Percentiles rank a stretch among this genome's conserved stretches.
Evolutionary conservation across 108 stramenopile genomes (phyloP).

Genomic region (Fragilaria radians): DNA sequence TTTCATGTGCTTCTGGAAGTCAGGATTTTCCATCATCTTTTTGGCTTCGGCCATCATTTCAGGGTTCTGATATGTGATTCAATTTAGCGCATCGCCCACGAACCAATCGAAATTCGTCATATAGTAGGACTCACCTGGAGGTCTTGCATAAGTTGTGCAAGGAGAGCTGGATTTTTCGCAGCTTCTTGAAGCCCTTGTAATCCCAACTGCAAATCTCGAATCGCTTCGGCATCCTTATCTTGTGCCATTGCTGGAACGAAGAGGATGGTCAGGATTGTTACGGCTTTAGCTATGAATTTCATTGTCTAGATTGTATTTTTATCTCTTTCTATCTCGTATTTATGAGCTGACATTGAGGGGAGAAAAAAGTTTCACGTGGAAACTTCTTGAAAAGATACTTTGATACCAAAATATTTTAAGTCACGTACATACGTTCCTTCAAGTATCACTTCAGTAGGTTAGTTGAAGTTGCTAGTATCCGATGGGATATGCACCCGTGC

Average conservation of each 20-base stretch:
- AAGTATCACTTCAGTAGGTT: no score
- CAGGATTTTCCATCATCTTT: constrained; percentile 83
- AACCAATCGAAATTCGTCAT: constrained; percentile 1
- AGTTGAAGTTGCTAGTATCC: no score
- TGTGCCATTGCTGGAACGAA: constrained; percentile 15
- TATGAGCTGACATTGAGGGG: background rate
- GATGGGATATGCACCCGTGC: no score
- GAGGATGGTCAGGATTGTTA: constrained; percentile 22
- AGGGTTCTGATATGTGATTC: constrained; percentile 49
- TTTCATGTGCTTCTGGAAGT: constrained; percentile 88
- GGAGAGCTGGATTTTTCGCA: constrained; percentile 68
- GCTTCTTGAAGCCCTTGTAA: constrained; percentile 85
- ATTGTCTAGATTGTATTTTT: background rate
- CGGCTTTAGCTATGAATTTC: constrained; percentile 33
- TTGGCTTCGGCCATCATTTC: constrained; percentile 85
- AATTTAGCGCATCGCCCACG: background rate
- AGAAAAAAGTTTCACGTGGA: background rate
- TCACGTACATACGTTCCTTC: no score
- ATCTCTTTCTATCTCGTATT: background rate
- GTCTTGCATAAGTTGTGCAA: constrained; percentile 87
- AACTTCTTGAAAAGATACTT: no score
- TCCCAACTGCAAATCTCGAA: constrained; percentile 61
- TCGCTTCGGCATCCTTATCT: constrained; percentile 49
- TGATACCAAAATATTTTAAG: no score
- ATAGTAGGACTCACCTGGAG: constrained; percentile 55